Base-by-base conservation (phyloP, 1,284 basidiomycete genomes). In the Heterobasidion annosum region DNA sequence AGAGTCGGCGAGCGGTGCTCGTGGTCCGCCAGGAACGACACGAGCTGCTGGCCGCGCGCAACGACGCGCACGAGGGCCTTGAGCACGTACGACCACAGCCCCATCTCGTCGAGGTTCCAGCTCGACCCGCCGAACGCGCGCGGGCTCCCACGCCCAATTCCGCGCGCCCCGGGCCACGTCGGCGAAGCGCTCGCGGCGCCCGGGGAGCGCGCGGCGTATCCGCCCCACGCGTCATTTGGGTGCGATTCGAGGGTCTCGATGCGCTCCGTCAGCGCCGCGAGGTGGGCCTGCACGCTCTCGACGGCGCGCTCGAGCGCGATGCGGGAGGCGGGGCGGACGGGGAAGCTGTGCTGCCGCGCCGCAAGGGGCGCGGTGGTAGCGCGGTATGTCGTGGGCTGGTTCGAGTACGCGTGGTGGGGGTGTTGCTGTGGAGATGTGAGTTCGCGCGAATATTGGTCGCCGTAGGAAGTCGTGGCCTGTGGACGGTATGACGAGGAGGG, bases 251-350 rank as follows among this genome's bases (percentile, higher is more conserved):
- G 71, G 6, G 78, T 75, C 60, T 91, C 86, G 33, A 98, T 73
- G 10, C 95, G 84, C 68, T 98, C 95, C 37, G 86, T 88, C 42
- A 98, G 77, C 1, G 94, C 93, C 1, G 91, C 88, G 8, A 98
- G 74, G 56, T 94, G 91, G 0, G 88, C 85, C 66, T 98, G 95
- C 54, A 94, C 81, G 59, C 81, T 85, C 66, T 93, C 89, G 10
- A 96, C 73, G 0, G 87, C 88, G 52, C 78, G 77, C 64, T 92
- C 89, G 48, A 93, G 70, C 8, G 67, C 59, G 6, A 58, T 58
- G 7, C 62, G 59, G 1, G 64, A 54, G n/a, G 45, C 45, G 2
- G 67, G 65, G 25, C 64, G 65, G 25, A 47, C 19, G 45, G 59
- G 58, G 8, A 63, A 58, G 3, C 61, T 70, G 67, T 60, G 73